Evolutionary conservation across 805 yeast species (phyloP), one percentile per base, ranked within the genome.

Genomic region (Cyberlindnera nakhonratchasimensis): DNA sequence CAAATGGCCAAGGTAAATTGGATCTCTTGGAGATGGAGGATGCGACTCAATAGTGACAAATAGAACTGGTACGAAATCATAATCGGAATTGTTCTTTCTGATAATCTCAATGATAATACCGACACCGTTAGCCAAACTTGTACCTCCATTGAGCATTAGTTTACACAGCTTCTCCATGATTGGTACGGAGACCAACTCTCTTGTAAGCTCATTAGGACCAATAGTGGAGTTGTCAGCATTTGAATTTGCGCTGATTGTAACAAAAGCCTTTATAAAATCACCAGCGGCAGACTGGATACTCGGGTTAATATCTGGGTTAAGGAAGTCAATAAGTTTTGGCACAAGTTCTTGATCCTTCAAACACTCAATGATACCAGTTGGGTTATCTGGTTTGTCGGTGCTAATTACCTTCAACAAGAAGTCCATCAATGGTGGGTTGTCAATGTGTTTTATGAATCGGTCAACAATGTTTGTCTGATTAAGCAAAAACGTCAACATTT

Each of bases 371-470:
- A 93, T 80, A 9, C 96, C 96, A 2, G 96, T 87, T 14, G 96
- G 86, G 35, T 78, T 71, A 53, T 88, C 96, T 2, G 91, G 84
- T 63, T 87, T 90, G 65, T 93, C 99, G 0, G 97, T 86, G 37
- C 95, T 89, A 23, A 93, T 86, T 17, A 93, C 82, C 60, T 91
- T 85, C 43, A 93, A 69, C 43, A 93, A 66, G 55, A 91, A 87
- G 64, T 93, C 99, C 90, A 91, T 90, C 45, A 93, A 65, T 37
- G 96, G 89, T 3, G 98, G 96, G 45, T 90, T 86, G 55, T 89
- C 96, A 45, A 93, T 79, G 63, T 91, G 96, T 41, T 74, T 74
- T 63, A 91, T 69, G 60, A 91, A 88, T 47, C 86, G 75, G 53
- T 82, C 86, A 26, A 89, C 96, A 46, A 93, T 68, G 51, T 73